A percentile compares a stretch with the other conserved stretches of the same genome.
phyloP scores from a whole-genome alignment of 176 grass and related monocot genomes.

The Bonia amplexicaulis region DNA sequence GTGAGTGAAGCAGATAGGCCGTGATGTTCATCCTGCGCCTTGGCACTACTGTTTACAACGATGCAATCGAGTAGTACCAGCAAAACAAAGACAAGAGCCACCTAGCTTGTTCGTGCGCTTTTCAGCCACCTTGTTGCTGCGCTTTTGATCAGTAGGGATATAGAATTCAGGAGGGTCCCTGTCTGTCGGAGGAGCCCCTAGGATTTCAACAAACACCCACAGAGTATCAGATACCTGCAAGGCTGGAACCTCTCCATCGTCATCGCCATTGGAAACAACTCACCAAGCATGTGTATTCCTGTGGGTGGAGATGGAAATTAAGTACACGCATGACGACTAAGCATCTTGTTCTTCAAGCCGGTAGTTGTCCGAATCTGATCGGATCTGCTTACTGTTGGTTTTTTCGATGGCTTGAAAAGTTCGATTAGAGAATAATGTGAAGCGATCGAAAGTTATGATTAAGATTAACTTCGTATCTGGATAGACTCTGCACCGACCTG shows the following conservation, averaged over 20 bases:
- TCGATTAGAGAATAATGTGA: no score
- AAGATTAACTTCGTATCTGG: no score
- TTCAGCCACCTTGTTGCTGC: not conserved
- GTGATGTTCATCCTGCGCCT: not conserved
- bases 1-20: not conserved
- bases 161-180: not conserved
- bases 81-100: not conserved
- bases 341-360: not conserved
- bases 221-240: not conserved
- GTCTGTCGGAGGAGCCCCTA: not conserved
- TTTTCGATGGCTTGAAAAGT: no score
- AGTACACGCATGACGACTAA: not conserved
- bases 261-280: not conserved
- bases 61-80: not conserved
- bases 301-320: not conserved
- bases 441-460: no score
- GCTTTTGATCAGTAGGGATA: not conserved
- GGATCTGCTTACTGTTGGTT: no score
- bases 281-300: not conserved
- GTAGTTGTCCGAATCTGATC: no score
- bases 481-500: no score
- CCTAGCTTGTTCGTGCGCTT: not conserved
- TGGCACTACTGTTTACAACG: not conserved
- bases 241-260: not conserved
- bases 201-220: not conserved